Evolutionary conservation across 306 rosid genomes (phyloP).

Genomic region (Lagenaria siceraria): DNA sequence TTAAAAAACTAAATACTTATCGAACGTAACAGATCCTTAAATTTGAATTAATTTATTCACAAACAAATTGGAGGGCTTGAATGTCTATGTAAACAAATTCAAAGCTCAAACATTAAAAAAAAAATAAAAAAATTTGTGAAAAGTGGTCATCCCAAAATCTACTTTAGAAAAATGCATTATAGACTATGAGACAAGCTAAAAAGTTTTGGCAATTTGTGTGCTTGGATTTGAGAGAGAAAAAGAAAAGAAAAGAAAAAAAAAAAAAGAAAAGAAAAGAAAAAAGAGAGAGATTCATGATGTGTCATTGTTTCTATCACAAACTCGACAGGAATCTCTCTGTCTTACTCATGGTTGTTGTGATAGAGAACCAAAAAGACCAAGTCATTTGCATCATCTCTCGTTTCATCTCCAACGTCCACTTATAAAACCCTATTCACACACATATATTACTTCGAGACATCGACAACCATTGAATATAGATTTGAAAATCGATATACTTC

Average conservation of each 20-base stretch:
- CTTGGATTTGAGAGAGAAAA: background rate
- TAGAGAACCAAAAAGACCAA: background rate
- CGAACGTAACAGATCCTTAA: too few species aligned
- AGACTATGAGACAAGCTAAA: background rate
- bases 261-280: background rate
- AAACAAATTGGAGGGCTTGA: background rate
- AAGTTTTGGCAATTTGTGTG: background rate
- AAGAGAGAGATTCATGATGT: background rate
- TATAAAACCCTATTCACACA: background rate
- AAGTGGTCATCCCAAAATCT: background rate
- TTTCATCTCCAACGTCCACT: background rate
- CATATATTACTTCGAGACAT: too few species aligned
- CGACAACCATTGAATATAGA: too few species aligned
- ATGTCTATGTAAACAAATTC: background rate
- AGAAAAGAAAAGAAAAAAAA: background rate
- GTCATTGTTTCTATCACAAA: background rate
- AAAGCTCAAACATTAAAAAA: background rate
- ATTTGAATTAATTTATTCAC: background rate
- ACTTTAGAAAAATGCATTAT: background rate
- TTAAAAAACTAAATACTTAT: too few species aligned
- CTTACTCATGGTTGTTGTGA: background rate
- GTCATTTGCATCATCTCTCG: background rate
- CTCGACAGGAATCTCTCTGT: background rate
- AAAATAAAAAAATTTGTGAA: background rate
- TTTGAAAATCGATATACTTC: too few species aligned